Evolutionary conservation across 768 basidiomycete species (phyloP).

Genomic region (Podaxis sp.): DNA sequence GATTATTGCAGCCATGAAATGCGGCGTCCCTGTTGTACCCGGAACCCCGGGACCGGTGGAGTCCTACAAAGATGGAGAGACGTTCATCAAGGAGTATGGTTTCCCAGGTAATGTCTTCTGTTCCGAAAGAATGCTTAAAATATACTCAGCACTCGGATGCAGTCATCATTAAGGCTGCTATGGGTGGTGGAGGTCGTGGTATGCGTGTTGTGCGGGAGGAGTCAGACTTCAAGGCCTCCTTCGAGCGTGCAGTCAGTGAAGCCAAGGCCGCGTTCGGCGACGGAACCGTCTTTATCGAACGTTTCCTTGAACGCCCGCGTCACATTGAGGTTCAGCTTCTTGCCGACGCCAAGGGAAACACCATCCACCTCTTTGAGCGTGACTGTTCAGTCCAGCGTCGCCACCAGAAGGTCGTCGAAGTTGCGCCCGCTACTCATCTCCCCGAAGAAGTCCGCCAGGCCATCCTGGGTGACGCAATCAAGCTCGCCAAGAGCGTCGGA

Average conservation of each 20-base stretch:
- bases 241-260: conserved; percentile 91
- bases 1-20: conserved; percentile 66
- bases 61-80: conserved; percentile 72
- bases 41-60: conserved; percentile 96
- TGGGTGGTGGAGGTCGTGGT: conserved; percentile 98
- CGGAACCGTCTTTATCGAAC: conserved; percentile 98
- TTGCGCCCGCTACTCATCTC: conserved; percentile 93
- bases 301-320: conserved; percentile 92
- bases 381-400: conserved; percentile 98
- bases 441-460: conserved; percentile 88
- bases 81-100: conserved; percentile 94
- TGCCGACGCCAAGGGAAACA: conserved; percentile 90
- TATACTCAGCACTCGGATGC: conserved; percentile 10
- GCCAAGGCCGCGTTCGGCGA: conserved; percentile 97
- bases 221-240: conserved; percentile 84
- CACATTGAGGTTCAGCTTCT: conserved; percentile 98
- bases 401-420: conserved; percentile 99
- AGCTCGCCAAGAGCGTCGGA: conserved; percentile 87
- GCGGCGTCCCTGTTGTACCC: conserved; percentile 94
- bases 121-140: neutral
- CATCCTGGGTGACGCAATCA: conserved; percentile 89
- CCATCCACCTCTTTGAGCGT: conserved; percentile 97
- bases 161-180: conserved; percentile 99
- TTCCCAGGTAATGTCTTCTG: conserved; percentile 69
- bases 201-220: conserved; percentile 99